Conservation (phyloP, 2,329 filamentous ascomycete genomes). For the Apiospora aurea region DNA sequence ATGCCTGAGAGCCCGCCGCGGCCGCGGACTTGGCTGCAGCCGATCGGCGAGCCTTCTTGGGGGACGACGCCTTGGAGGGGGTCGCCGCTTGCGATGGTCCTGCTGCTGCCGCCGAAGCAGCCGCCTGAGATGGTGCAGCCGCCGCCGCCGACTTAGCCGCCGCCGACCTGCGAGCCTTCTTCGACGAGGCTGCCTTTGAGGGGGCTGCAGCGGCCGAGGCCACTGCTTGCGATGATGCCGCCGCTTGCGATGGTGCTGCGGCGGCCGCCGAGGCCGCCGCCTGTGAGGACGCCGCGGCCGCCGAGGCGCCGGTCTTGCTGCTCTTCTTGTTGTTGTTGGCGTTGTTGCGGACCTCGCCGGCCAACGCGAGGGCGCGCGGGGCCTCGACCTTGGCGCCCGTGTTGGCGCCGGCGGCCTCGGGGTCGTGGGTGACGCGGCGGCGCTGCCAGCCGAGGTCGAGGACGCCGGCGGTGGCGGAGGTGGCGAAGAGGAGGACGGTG, state of each 20-base stretch:
- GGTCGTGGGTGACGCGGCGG: constrained; percentile 11
- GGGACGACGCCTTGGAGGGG: neutral
- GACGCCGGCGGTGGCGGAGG: constrained; percentile 16
- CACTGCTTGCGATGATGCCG: neutral
- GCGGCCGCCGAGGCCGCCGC: neutral
- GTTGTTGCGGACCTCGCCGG: constrained; percentile 1
- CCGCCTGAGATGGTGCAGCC: too few relatives aligned
- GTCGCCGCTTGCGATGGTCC: too few relatives aligned
- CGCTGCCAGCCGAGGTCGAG: neutral
- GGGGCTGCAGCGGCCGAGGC: neutral
- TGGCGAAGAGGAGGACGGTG: constrained; percentile 18
- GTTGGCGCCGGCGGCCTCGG: neutral
- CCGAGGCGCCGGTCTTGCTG: neutral
- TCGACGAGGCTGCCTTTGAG: neutral
- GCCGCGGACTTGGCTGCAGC: too few relatives aligned
- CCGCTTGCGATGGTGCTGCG: neutral
- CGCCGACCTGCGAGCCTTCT: neutral
- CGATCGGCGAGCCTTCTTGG: neutral
- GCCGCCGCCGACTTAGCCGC: neutral
- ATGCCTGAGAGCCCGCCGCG: neutral
- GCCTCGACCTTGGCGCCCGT: constrained; percentile 1
- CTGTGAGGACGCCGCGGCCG: neutral
- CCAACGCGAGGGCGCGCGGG: constrained; percentile 8
- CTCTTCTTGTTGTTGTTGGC: constrained; percentile 17
- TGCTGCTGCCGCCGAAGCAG: too few relatives aligned